Evolutionary conservation across 208 protist genomes (phyloP).

Genomic region (Leishmania martiniquensis): DNA sequence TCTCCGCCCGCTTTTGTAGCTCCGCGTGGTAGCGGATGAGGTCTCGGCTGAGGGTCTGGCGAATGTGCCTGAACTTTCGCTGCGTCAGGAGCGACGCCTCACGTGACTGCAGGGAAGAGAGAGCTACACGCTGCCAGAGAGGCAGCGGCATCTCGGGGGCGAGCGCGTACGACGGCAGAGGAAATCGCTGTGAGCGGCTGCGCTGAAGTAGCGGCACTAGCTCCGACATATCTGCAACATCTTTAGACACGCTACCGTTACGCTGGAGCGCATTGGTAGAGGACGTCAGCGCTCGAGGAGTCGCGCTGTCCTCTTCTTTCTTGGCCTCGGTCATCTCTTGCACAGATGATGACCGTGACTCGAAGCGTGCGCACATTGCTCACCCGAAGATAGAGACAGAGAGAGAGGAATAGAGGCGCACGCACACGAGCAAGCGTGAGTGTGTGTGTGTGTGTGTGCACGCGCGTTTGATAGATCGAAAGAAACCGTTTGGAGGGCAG

Average conservation of each 20-base stretch:
- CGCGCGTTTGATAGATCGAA: background rate
- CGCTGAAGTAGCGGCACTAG: constrained; percentile 32
- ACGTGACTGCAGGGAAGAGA: constrained; percentile 48
- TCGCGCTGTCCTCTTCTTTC: background rate
- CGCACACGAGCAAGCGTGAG: too few relatives aligned
- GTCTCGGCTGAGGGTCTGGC: constrained; percentile 41
- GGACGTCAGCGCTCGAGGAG: background rate
- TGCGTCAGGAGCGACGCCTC: constrained; percentile 22
- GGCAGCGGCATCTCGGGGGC: constrained; percentile 51
- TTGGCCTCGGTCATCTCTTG: background rate
- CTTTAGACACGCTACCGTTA: background rate
- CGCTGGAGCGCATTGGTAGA: background rate
- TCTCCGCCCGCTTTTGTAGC: constrained; percentile 46
- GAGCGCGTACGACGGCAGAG: constrained; percentile 43
- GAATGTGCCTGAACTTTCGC: constrained; percentile 23
- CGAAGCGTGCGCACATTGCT: background rate
- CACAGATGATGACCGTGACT: too few relatives aligned
- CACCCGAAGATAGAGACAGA: background rate
- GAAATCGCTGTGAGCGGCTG: constrained; percentile 17
- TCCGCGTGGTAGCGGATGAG: constrained; percentile 59
- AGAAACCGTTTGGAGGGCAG: too few relatives aligned
- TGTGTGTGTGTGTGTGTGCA: background rate
- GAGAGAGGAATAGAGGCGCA: too few relatives aligned
- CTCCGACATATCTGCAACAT: constrained; percentile 13
- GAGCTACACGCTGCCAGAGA: constrained; percentile 64